phyloP scores from a whole-genome alignment of 176 grass and related monocot species.

The Puccinellia tenuiflora region DNA sequence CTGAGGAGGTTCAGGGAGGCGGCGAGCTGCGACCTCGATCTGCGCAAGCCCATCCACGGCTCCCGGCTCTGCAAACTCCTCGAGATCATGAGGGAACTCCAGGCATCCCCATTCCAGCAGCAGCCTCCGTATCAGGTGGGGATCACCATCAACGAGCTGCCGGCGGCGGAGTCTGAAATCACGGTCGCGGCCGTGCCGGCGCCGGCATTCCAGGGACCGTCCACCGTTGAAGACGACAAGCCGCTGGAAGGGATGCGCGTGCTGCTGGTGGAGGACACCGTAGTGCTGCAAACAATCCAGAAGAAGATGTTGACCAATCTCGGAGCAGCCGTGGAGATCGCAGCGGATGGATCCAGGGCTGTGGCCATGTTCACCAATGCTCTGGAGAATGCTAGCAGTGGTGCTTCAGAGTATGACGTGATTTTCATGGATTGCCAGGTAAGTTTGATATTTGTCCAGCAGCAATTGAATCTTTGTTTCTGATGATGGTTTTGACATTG shows the following conservation, averaged over 20 bases:
- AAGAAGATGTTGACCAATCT: conserved; percentile 34
- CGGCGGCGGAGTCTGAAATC: neutral
- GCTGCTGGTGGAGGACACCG: conserved; percentile 58
- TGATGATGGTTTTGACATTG: neutral
- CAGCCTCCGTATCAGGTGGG: neutral
- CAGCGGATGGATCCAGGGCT: conserved; percentile 46
- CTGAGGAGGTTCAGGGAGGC: conserved; percentile 26
- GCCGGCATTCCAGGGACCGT: neutral
- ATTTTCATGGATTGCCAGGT: conserved; percentile 89
- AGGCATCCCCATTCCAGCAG: neutral
- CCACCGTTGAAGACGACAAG: conserved; percentile 27
- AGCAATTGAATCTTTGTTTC: neutral
- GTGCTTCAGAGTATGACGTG: conserved; percentile 29
- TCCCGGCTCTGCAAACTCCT: conserved; percentile 43
- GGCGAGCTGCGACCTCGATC: conserved; percentile 28
- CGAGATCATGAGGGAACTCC: conserved; percentile 23
- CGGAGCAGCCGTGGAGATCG: conserved; percentile 50
- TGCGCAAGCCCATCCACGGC: conserved; percentile 70
- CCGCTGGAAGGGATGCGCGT: conserved; percentile 46
- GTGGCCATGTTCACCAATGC: conserved; percentile 46
- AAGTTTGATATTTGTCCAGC: neutral
- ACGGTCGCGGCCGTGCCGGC: neutral
- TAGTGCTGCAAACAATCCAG: conserved; percentile 35
- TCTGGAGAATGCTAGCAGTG: conserved; percentile 14
- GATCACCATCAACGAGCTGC: neutral